These are phyloP conservation scores for Xerocomus amazonicus DNA, from an alignment of 1,284 basidiomycete genomes.

Conservation along the genomic window DNA sequence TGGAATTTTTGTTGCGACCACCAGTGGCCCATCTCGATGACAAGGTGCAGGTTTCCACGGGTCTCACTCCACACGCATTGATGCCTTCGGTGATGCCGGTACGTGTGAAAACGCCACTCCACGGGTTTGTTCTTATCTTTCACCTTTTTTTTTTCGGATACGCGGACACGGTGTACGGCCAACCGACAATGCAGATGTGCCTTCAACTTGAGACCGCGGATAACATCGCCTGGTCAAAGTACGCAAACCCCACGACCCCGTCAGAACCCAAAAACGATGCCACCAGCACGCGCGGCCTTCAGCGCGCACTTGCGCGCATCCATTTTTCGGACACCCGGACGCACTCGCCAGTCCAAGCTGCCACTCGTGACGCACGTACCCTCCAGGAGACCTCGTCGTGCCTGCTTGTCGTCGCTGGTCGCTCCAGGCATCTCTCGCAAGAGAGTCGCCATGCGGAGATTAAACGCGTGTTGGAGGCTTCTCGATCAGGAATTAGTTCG, in stretches of 20 bases:
- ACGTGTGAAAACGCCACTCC: too few relatives aligned
- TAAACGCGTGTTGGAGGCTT: constrained; percentile 45
- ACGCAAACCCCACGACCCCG: constrained; percentile 29
- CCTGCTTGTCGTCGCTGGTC: constrained; percentile 65
- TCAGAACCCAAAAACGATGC: not conserved
- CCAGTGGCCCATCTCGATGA: too few relatives aligned
- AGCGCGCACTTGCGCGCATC: constrained; percentile 45
- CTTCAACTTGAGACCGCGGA: constrained; percentile 71
- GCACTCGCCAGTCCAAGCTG: constrained; percentile 50
- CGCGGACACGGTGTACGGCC: constrained; percentile 63
- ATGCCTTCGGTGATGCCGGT: too few relatives aligned
- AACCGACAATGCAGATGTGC: constrained; percentile 50
- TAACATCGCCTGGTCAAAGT: constrained; percentile 60
- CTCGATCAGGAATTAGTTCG: constrained; percentile 27
- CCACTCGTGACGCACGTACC: constrained; percentile 41
- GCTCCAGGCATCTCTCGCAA: constrained; percentile 66
- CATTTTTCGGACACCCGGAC: constrained; percentile 47
- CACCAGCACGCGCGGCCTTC: not conserved
- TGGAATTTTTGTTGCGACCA: too few relatives aligned
- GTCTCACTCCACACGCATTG: too few relatives aligned
- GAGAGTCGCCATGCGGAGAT: constrained; percentile 62
- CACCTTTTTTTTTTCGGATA: too few relatives aligned
- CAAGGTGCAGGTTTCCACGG: too few relatives aligned
- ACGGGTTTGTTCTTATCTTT: too few relatives aligned
- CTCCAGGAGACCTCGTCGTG: constrained; percentile 24